A percentile compares a stretch with the other conserved stretches of the same genome.
Evolutionary conservation across 768 basidiomycete species (phyloP).

Genomic region (Boletus vinaceobasis): DNA sequence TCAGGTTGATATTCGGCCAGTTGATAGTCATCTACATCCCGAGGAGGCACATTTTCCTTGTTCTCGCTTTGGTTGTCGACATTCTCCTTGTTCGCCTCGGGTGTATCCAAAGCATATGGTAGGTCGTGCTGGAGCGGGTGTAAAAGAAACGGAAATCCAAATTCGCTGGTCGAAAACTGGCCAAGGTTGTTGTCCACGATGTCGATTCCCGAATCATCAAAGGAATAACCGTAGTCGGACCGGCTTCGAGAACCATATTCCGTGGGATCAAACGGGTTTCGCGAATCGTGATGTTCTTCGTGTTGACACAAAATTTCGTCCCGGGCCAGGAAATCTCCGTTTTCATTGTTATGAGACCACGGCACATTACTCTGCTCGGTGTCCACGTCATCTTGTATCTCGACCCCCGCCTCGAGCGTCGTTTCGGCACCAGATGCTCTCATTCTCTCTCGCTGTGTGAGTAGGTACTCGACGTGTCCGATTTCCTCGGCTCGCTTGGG

Average conservation of each 20-base stretch:
- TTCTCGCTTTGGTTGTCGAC: constrained; percentile 8
- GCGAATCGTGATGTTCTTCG: background rate
- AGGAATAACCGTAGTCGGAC: background rate
- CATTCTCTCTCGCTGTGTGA: constrained; percentile 26
- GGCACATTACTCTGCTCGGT: background rate
- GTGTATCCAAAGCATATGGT: background rate
- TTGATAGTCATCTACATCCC: background rate
- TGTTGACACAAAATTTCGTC: background rate
- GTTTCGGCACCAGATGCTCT: constrained; percentile 7
- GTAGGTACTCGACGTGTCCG: constrained; percentile 17
- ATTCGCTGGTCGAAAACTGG: constrained; percentile 4
- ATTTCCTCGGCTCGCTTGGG: constrained; percentile 13
- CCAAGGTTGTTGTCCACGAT: constrained; percentile 6
- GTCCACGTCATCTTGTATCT: background rate
- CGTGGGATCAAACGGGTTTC: background rate
- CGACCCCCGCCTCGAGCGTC: background rate
- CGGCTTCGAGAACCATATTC: background rate
- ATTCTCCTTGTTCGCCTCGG: constrained; percentile 15
- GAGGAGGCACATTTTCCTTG: constrained; percentile 17
- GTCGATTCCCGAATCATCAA: constrained; percentile 18
- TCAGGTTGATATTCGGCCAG: background rate
- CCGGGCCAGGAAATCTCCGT: background rate
- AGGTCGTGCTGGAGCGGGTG: constrained; percentile 8
- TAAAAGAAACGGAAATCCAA: constrained; percentile 2
- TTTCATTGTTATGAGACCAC: background rate